Conservation (phyloP, 139 green algal species). For the Astrephomene gubernaculifera region DNA sequence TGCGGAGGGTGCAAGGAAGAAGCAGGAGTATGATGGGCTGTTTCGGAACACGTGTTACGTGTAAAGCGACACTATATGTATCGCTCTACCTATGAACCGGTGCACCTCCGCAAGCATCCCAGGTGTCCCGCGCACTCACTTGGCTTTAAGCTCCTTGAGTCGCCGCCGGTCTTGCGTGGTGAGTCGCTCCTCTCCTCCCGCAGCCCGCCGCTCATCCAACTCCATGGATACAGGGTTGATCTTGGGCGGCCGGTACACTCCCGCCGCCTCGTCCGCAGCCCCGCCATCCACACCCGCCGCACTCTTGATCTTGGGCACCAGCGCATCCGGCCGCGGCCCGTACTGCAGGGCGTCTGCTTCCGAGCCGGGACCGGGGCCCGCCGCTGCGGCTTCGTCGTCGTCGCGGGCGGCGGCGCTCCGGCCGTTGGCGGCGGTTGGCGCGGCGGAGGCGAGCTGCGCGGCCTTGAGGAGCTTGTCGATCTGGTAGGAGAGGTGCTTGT, state of each 20-base stretch:
- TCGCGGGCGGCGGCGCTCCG: neutral
- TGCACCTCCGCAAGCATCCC: neutral
- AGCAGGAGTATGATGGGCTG: no score
- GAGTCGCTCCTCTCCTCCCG: neutral
- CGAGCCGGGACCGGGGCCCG: constrained; percentile 24
- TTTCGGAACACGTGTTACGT: no score
- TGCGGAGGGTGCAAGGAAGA: no score
- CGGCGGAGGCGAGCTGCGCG: constrained; percentile 49
- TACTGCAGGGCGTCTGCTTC: constrained; percentile 58
- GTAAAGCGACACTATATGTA: no score
- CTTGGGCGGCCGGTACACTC: constrained; percentile 90
- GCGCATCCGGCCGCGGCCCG: constrained; percentile 78
- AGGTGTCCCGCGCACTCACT: constrained; percentile 4
- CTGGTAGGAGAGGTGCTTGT: constrained; percentile 97
- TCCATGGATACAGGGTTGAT: constrained; percentile 91
- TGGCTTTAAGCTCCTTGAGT: constrained; percentile 40
- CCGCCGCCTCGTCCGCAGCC: constrained; percentile 22
- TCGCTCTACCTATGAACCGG: no score
- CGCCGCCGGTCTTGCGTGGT: constrained; percentile 23
- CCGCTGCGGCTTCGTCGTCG: neutral
- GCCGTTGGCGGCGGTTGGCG: constrained; percentile 37
- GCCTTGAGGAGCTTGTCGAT: constrained; percentile 94
- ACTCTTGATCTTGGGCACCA: constrained; percentile 73
- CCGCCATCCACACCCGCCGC: constrained; percentile 19
- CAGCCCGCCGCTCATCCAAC: constrained; percentile 59